Conservation (phyloP, 2,329 filamentous ascomycete genomes). For the Xylariomycetidae sp. region DNA sequence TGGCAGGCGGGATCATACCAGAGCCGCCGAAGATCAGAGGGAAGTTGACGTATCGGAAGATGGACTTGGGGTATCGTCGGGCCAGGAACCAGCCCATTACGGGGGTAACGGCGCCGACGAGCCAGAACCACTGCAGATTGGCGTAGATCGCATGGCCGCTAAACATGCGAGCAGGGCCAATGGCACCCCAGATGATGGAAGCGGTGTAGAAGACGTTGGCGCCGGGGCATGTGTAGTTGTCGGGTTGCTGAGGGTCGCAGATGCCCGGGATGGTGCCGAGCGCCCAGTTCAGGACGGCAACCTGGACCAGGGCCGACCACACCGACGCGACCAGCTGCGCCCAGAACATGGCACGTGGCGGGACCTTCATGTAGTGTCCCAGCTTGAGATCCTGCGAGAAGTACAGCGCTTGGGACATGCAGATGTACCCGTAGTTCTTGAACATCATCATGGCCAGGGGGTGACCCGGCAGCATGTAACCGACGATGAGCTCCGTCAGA, state of each 20-base stretch:
- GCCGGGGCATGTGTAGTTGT: conserved; percentile 51
- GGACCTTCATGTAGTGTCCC: conserved; percentile 51
- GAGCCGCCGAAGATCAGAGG: conserved; percentile 64
- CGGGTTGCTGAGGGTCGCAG: conserved; percentile 47
- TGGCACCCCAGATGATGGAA: conserved; percentile 67
- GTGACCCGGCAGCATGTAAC: conserved; percentile 65
- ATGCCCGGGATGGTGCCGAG: conserved; percentile 56
- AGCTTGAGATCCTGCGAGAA: conserved; percentile 62
- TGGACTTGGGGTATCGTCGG: conserved; percentile 53
- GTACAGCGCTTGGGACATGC: conserved; percentile 59
- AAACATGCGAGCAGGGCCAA: conserved; percentile 66
- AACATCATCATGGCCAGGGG: conserved; percentile 74
- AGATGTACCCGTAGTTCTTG: conserved; percentile 67
- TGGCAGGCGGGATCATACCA: conserved; percentile 60
- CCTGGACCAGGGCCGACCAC: conserved; percentile 43
- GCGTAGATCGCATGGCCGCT: conserved; percentile 56
- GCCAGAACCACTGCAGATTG: conserved; percentile 64
- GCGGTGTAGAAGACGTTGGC: conserved; percentile 59
- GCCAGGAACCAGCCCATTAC: conserved; percentile 58
- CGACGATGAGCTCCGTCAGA: conserved; percentile 66
- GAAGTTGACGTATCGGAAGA: conserved; percentile 60
- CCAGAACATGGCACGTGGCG: conserved; percentile 42
- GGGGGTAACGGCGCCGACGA: conserved; percentile 58
- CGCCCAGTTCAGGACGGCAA: conserved; percentile 61
- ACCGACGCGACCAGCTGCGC: conserved; percentile 44